Base-by-base conservation (phyloP, 495 filamentous ascomycete species). In the Rostrohypoxylon terebratum region DNA sequence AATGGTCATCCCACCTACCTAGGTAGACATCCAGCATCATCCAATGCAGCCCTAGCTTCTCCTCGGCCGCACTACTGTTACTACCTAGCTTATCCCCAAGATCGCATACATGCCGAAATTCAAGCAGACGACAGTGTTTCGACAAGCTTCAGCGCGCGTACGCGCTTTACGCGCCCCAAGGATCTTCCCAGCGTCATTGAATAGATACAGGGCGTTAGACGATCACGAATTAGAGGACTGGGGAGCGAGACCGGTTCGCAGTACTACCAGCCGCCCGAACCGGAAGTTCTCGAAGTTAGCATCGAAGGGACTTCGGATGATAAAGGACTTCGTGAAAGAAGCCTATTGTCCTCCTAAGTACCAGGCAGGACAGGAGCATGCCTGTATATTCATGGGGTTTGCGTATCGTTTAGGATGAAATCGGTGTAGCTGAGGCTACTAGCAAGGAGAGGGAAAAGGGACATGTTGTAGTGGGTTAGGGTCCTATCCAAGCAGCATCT, bases 201-300 rank as follows among this genome's bases (percentile, higher is more conserved):
- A 38, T 4, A 31, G 66, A 14, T 69, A 69, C 16, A 63, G 33
- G 16, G 23, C 2, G 18, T 2, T 68, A 8, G 48, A 68, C 11
- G 34, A 51, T 23, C 54, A 68, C 58, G 65, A 68, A n/a, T 11
- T 61, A 23, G 65, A 68, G n/a, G 65, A 61, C 7, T n/a, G 51
- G 21, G 4, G 36, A 36, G 38, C 4, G 34, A 21, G 11, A n/a
- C 57, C 65, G 2, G 16, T 6, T 47, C 65, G 6, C 14, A 34
- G 33, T 23, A 36, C 47, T 34, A 13, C 65, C 0, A 8, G 36
- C 16, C 36, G 34, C 16, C 36, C 16, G 14, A 16, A 36, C 16
- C 51, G 40, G 48, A n/a, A 45, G 21, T 31, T 54, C 18, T 50
- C 51, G 16, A 45, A 14, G 31, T 18, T 58, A 1, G n/a, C 51